Evolutionary conservation across 2,329 filamentous ascomycete genomes (phyloP), one percentile per base, ranked within the genome.

Genomic region (Hortaea werneckii): DNA sequence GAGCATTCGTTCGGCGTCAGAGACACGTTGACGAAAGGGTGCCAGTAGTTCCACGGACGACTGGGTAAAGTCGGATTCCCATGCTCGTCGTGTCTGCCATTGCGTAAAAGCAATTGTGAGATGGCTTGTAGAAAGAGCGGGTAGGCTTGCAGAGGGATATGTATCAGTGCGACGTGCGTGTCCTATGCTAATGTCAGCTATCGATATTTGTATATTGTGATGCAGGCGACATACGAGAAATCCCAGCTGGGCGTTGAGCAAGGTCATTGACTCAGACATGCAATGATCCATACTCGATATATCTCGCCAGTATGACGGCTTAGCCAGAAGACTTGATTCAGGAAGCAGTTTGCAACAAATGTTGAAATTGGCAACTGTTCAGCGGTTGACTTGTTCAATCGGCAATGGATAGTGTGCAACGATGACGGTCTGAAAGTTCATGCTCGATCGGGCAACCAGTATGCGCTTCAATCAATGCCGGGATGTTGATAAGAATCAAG

Each of bases 1-100:
- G 88, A 95, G 68, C 87, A 94, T 66, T 95, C 92, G 45, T 94
- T 78, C 0, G 88, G 87, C 0, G 89, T 96, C 58, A 96, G 78
- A 51, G 87, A 94, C 55, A 98, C 81, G 65, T 96, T 96, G 63
- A 95, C 77, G 65, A 98, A 96, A 39, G 81, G 80, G 66, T 92
- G 84, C 60, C 72, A 71, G 51, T 64, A 71, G 11, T 67, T 68
- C 74, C 68, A 73, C 11, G 64, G 61, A 45, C 61, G 65, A 26
- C 58, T 59, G 10, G 57, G 53, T 47, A 59, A 45, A 9, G 60
- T 57, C 30, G 65, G 60, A 7, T 65, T 52, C 40, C 67, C 66
- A 37, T 67, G 64, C 44, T 65, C 62, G 38, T 68, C 59, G 43
- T 63, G 75, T 50, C 43, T 40, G 12, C 48, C 48, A 37, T 60